These are phyloP conservation scores for Mycena rebaudengoi DNA, from an alignment of 768 basidiomycete genomes.

Conservation along the genomic window DNA sequence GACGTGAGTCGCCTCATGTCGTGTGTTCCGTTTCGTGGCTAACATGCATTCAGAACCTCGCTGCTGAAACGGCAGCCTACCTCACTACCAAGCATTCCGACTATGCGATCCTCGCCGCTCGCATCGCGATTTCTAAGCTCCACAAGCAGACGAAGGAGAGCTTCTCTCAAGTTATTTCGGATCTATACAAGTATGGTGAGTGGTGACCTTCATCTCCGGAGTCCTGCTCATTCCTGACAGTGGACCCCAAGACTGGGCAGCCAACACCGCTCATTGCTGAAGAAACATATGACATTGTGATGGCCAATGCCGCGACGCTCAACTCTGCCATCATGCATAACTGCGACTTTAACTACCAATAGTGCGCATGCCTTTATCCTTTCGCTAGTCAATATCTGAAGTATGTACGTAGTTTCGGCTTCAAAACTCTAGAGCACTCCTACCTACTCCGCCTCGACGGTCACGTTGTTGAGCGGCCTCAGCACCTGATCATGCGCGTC, in stretches of 20 bases:
- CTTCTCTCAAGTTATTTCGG: conserved; percentile 91
- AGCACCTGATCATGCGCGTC: conserved; percentile 99
- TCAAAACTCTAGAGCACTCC: conserved; percentile 98
- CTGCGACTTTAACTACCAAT: conserved; percentile 98
- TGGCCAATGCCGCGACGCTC: conserved; percentile 79
- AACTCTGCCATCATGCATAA: conserved; percentile 98
- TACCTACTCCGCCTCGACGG: conserved; percentile 96
- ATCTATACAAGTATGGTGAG: conserved; percentile 87
- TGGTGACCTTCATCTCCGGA: neutral
- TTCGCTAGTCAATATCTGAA: neutral
- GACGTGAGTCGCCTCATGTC: conserved; percentile 66
- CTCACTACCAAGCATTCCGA: conserved; percentile 98
- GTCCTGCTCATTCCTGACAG: conserved; percentile 45
- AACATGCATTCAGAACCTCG: conserved; percentile 73
- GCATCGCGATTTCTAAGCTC: conserved; percentile 97
- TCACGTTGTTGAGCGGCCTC: conserved; percentile 95
- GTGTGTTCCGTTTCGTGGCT: neutral
- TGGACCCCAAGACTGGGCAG: conserved; percentile 94
- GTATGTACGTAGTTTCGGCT: conserved; percentile 81
- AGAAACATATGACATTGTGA: conserved; percentile 83
- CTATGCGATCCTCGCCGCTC: conserved; percentile 97
- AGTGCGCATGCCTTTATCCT: conserved; percentile 53
- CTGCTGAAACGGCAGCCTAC: conserved; percentile 96
- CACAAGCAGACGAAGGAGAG: conserved; percentile 99
- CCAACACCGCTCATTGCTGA: conserved; percentile 92